Base-by-base conservation (phyloP, 352 stramenopile species). In the Phytophthora citricola region DNA sequence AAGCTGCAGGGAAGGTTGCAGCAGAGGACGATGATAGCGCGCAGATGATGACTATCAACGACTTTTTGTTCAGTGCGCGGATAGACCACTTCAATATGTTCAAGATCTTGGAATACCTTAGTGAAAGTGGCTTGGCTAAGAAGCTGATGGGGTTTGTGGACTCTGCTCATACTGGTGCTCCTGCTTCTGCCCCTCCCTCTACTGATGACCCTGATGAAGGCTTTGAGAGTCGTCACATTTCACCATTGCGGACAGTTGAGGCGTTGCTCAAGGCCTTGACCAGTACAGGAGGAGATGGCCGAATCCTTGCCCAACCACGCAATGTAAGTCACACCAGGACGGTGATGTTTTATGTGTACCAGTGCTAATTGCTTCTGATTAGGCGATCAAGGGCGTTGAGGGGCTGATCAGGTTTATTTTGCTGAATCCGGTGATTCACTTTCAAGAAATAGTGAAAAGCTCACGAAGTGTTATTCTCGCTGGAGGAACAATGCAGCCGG, bases 401-500 rank as follows among this genome's bases (percentile, higher is more conserved):
- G 78, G 73, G 1, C 58, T 71, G 12, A 83, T 99, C 32, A 96
- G 96, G 57, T 99, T 98, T 74, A 87, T 99, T 26, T 75, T 99
- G 60, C 79, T 99, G 7, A 98, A 99, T 73, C 97, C 97, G 11
- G 88, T 86, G 0, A 84, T 88, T 5, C 90, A 98, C 45, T 99
- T 99, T 47, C 70, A 97, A 55, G 85, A 98, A 63, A 92, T 99
- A n/a, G 83, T 99, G 5, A 64, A 95, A 31, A 89, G 99, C 64
- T 85, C 97, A 11, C 87, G 97, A 49, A 95, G 96, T 8, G 88
- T 99, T 6, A 93, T 99, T 48, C 82, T 99, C 6, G 95, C 98
- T 12, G 98, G 98, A 69, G 98, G 98, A 41, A 99, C 98, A 43
- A 97, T 99, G 77, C 92, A 98, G 58, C 98, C 98, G 15, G 89